Percentiles rank a stretch among this genome's conserved stretches.
Evolutionary conservation across 768 basidiomycete genomes (phyloP).

Genomic region (Hysterangium stoloniferum): DNA sequence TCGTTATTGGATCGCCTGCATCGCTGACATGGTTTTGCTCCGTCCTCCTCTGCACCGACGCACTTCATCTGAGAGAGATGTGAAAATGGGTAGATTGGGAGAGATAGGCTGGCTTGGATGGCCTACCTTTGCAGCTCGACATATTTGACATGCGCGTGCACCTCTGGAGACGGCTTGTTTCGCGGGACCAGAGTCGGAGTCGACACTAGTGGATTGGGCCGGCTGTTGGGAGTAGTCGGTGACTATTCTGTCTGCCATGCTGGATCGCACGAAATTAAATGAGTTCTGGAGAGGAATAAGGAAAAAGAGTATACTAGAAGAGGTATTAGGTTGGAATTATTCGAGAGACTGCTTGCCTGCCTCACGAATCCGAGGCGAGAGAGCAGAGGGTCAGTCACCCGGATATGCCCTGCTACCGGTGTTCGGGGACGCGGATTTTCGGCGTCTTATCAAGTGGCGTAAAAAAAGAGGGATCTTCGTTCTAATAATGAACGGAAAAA

Average conservation of each 20-base stretch:
- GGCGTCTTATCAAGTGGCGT: no score
- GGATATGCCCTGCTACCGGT: no score
- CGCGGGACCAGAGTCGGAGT: not conserved
- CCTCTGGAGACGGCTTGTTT: constrained; percentile 36
- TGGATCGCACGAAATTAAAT: no score
- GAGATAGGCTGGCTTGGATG: constrained; percentile 10
- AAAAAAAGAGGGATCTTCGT: no score
- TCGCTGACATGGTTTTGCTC: constrained; percentile 71
- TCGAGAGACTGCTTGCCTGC: no score
- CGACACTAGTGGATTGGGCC: constrained; percentile 4
- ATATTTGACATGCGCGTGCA: constrained; percentile 72
- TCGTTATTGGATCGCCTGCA: constrained; percentile 75
- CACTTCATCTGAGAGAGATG: constrained; percentile 69
- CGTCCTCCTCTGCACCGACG: constrained; percentile 75
- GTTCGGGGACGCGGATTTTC: no score
- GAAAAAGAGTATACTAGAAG: no score
- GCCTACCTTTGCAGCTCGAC: constrained; percentile 71
- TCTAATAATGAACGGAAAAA: no score
- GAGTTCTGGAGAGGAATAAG: no score
- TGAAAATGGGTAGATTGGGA: constrained; percentile 15
- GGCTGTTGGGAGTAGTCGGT: constrained; percentile 6
- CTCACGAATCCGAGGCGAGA: no score
- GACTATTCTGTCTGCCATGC: constrained; percentile 1
- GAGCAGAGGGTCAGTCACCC: no score
- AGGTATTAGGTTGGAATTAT: no score